Base-by-base conservation (phyloP, 2,329 filamentous ascomycete species). In the Lasiodiplodia sp. region DNA sequence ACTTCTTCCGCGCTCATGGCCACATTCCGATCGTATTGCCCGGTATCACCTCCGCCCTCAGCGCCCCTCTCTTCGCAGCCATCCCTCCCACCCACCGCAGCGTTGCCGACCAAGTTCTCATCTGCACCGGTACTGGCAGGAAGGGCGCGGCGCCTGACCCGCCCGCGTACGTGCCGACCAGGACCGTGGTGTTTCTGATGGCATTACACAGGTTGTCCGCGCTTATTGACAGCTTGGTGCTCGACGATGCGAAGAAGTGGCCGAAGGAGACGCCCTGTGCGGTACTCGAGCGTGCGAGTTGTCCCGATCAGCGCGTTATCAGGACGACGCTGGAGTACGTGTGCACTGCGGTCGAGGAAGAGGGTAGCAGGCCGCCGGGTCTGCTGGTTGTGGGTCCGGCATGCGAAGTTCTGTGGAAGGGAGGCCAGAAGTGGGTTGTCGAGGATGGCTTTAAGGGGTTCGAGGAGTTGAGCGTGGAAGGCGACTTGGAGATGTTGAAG, bases 91-190 rank as follows among this genome's bases (percentile, higher is more conserved):
- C 96, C 1, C 95, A 98, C 81, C 87, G 96, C 5, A 92, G 92
- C 55, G 92, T 97, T 0, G 91, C 93, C 3, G 96, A 99, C 76
- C 94, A 98, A 79, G 90, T 99, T 0, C 86, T 99, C 31, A 87
- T 99, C n/a, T 98, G 96, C 81, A 99, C 96, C 0, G 96, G 96
- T 0, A 99, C 96, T 0, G 96, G 96, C 0, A 89, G 96, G 75
- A 96, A 97, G 81, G 96, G 96, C 14, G 91, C 88, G 67, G 85
- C 93, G 0, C 94, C 94, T 0, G 83, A 88, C n/a, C 93, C 94
- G 40, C 96, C 96, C 0, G 89, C 90, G 71, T 97, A 89, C 78
- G 88, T 94, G 0, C 78, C 86, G 2, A 91, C 87, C 10, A 87
- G 94, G 68, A 98, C 96, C 0, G 92, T 96, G 0, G 92, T 99